Evolutionary conservation across 805 yeast genomes (phyloP).

Genomic region (Huiozyma naganishii): DNA sequence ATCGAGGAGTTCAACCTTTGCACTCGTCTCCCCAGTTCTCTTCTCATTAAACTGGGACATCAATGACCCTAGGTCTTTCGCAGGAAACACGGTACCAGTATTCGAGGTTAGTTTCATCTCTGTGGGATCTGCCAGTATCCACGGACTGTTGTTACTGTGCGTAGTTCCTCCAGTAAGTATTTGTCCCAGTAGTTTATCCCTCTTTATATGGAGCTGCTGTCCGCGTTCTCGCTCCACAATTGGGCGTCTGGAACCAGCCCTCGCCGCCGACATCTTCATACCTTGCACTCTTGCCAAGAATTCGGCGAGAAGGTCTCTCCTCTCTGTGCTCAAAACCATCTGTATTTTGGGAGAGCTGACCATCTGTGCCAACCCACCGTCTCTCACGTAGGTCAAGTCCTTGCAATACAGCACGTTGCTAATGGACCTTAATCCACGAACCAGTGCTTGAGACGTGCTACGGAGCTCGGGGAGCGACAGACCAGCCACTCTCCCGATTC

Average conservation of each 20-base stretch:
- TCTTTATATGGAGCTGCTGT: neutral
- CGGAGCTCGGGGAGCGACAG: too few species aligned
- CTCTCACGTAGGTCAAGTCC: neutral
- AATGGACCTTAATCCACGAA: too few species aligned
- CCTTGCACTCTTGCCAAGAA: neutral
- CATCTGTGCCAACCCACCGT: neutral
- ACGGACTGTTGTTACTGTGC: neutral
- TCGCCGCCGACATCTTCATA: too few species aligned
- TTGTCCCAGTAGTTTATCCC: neutral
- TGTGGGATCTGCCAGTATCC: neutral
- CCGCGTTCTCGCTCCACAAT: neutral
- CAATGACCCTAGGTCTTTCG: neutral
- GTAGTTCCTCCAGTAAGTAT: neutral
- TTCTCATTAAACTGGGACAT: neutral
- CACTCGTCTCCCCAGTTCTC: neutral
- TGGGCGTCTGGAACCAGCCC: neutral
- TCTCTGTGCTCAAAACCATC: neutral
- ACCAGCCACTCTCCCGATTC: too few species aligned
- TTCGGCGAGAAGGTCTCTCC: neutral
- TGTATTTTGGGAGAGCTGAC: neutral
- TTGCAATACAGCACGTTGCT: neutral
- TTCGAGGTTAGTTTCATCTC: neutral
- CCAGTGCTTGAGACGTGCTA: too few species aligned
- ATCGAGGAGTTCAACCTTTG: neutral
- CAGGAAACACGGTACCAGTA: neutral